Percentiles rank a stretch among this genome's conserved stretches.
Conservation (phyloP, 164 flowering plant species). For the Nymphaea thermarum region DNA sequence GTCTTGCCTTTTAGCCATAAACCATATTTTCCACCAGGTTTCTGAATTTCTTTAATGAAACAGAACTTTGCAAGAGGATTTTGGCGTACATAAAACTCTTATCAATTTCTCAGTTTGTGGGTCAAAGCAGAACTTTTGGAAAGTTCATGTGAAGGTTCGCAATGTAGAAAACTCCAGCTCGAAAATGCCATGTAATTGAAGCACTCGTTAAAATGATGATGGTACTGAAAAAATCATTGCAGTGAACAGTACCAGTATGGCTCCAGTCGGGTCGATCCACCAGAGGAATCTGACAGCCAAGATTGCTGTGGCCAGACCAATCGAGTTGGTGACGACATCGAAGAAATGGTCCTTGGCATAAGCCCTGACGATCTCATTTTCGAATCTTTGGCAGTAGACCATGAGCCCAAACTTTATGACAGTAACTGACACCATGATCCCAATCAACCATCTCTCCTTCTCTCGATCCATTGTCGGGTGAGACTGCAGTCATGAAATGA, state of each 20-base stretch:
- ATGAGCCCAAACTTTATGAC: conserved; percentile 48
- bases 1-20: too few species aligned
- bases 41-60: too few species aligned
- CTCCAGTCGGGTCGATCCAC: conserved; percentile 88
- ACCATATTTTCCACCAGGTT: too few species aligned
- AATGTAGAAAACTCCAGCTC: too few species aligned
- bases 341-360: conserved; percentile 83
- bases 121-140: too few species aligned
- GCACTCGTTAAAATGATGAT: too few species aligned
- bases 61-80: too few species aligned
- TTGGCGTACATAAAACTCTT: too few species aligned
- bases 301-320: conserved; percentile 55
- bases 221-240: too few species aligned
- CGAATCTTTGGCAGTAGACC: conserved; percentile 60
- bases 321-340: conserved; percentile 71
- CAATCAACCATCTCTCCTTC: conserved; percentile 70
- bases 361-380: conserved; percentile 63
- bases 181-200: too few species aligned
- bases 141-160: too few species aligned
- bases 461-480: conserved; percentile 18
- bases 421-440: conserved; percentile 71
- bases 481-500: conserved; percentile 15
- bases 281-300: conserved; percentile 41
- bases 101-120: too few species aligned
- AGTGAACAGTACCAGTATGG: conserved; percentile 32